These are phyloP conservation scores for Ceratobasidium theobromae DNA, from an alignment of 1,284 basidiomycete species.

Conservation along the genomic window DNA sequence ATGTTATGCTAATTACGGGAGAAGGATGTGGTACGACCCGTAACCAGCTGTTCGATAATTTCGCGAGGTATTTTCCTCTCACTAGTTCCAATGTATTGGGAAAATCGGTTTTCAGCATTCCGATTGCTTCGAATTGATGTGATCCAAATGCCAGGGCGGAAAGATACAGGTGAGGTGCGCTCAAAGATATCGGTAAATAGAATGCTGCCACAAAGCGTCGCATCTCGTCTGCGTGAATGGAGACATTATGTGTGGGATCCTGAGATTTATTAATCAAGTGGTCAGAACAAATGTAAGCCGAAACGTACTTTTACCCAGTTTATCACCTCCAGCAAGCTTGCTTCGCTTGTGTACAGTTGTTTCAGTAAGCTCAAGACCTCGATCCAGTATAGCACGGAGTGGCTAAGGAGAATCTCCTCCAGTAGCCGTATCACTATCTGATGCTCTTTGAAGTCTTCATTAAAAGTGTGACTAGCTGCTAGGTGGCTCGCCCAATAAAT, in stretches of 20 bases:
- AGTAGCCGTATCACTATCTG: background rate
- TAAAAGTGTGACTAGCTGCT: background rate
- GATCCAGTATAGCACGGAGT: constrained; percentile 20
- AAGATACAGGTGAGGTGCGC: constrained; percentile 1
- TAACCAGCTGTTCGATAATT: background rate
- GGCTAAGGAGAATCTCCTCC: too few relatives aligned
- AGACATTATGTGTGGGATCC: background rate
- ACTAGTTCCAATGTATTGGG: background rate
- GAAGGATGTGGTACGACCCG: background rate
- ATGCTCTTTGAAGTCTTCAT: background rate
- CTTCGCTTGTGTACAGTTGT: background rate
- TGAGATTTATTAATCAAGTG: background rate
- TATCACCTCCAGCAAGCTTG: background rate
- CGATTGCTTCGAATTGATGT: background rate
- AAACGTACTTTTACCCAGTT: background rate
- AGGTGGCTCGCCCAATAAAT: constrained; percentile 3
- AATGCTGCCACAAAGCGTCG: background rate
- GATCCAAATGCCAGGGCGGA: constrained; percentile 5
- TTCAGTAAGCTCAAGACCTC: background rate
- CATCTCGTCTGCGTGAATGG: background rate
- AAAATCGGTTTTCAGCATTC: background rate
- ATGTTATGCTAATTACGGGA: background rate
- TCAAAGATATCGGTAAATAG: background rate
- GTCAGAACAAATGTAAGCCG: background rate
- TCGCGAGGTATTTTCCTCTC: background rate